Evolutionary conservation across 1,284 basidiomycete genomes (phyloP).

Genomic region (Sparassis latifolia): DNA sequence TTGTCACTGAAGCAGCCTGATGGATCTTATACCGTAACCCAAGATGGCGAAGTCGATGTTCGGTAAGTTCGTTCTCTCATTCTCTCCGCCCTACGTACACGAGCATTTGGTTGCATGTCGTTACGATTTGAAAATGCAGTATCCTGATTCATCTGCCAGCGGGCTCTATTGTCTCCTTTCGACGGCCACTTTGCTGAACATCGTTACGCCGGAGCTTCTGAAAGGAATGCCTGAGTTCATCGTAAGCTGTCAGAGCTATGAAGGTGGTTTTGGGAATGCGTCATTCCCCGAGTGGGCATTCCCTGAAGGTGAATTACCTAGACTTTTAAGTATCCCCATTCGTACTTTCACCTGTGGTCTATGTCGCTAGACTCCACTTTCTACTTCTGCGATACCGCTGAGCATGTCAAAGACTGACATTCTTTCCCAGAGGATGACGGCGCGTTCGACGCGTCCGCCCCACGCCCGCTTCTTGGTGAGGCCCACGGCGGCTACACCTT

Average conservation of each 20-base stretch:
- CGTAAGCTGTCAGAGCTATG: slow-evolving; percentile 91
- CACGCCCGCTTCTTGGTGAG: slow-evolving; percentile 76
- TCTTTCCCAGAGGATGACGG: not conserved
- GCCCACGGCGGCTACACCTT: slow-evolving; percentile 98
- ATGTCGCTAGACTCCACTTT: not conserved
- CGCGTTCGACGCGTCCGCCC: slow-evolving; percentile 25
- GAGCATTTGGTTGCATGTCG: not conserved
- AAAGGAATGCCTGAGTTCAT: slow-evolving; percentile 58
- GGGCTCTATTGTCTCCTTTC: slow-evolving; percentile 75
- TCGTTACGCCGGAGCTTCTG: slow-evolving; percentile 86
- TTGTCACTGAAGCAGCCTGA: slow-evolving; percentile 91
- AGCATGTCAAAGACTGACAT: not conserved
- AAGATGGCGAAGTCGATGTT: slow-evolving; percentile 90
- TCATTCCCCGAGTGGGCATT: slow-evolving; percentile 53
- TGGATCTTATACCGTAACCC: slow-evolving; percentile 89
- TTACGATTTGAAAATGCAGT: too few species aligned
- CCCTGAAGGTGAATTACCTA: slow-evolving; percentile 11
- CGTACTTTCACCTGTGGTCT: too few species aligned
- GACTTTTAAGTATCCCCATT: not conserved
- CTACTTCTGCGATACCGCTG: not conserved
- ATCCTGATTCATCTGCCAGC: slow-evolving; percentile 27
- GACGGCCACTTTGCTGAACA: slow-evolving; percentile 65
- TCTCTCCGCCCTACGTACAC: not conserved
- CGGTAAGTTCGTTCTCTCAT: slow-evolving; percentile 41
- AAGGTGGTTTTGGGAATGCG: slow-evolving; percentile 90